Evolutionary conservation across 306 rosid species (phyloP), one percentile per base, ranked within the genome.

Genomic region (Prunus persica): DNA sequence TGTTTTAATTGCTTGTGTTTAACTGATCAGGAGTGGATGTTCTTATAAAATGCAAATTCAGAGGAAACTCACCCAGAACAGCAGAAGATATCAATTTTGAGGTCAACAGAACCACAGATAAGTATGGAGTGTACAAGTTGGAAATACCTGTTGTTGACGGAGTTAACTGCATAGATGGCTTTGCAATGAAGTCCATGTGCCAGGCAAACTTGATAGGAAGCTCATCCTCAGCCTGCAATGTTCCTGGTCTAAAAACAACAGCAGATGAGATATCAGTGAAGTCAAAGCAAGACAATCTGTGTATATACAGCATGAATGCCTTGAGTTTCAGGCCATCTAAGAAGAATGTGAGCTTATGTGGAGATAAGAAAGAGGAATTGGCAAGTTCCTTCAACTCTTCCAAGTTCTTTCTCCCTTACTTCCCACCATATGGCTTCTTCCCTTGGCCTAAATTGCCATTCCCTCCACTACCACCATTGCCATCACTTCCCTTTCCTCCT

Each of bases 121-220:
- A 80, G 65, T 16, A 86, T 65, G 94, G 94, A 64, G 86, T 78
- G 11, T 91, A 87, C 79, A 81, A 82, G 64, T 72, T 91, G 57
- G 92, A 87, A 11, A 80, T 89, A 73, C 86, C 92, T 49, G 78
- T 94, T 8, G 87, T 91, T 41, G 91, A 89, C 68, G 94, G 91
- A 52, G 78, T 80, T 0, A 86, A 87, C 60, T 91, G 93, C 73
- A 47, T 81, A 57, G 83, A 83, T 65, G 89, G 87, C 55, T 51
- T 84, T 47, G 79, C 81, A 65, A 54, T 88, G 77, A 87, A 79
- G 79, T 82, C 95, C 45, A 73, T 82, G 72, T 90, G 95, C 76
- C 86, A 86, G 43, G 92, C 90, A 75, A 88, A 71, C 54, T 77
- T 90, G 41, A 78, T 82, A 11, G 67, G 88, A 46, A 81, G 73